Evolutionary conservation across 345 rosid genomes (phyloP).

Genomic region (Aegle marmelos): DNA sequence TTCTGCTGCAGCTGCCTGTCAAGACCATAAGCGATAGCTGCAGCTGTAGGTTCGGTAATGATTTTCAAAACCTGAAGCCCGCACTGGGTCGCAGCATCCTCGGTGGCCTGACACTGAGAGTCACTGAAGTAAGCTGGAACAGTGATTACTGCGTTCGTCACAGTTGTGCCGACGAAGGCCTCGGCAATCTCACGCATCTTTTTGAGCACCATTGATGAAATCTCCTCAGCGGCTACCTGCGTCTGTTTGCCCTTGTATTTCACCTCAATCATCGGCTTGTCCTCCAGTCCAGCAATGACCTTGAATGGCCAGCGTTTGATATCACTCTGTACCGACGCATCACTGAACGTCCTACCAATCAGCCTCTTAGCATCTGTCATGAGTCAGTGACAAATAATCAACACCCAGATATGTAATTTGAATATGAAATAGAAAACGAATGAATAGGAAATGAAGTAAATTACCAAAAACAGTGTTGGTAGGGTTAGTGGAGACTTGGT

Average conservation of each 20-base stretch:
- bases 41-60: constrained; percentile 43
- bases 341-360: constrained; percentile 59
- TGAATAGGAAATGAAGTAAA: no score
- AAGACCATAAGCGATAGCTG: constrained; percentile 51
- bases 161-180: constrained; percentile 37
- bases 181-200: constrained; percentile 71
- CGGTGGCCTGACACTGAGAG: constrained; percentile 45
- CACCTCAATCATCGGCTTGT: constrained; percentile 56
- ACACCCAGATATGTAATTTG: no score
- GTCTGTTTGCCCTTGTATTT: constrained; percentile 52
- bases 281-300: constrained; percentile 45
- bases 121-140: constrained; percentile 49
- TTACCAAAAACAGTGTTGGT: no score
- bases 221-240: constrained; percentile 56
- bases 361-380: constrained; percentile 37
- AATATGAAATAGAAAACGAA: no score
- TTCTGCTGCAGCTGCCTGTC: constrained; percentile 26
- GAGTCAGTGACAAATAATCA: no score
- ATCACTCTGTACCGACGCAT: constrained; percentile 54
- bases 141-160: constrained; percentile 41
- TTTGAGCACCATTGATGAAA: constrained; percentile 62
- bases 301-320: constrained; percentile 57
- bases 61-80: constrained; percentile 37
- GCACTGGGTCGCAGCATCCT: constrained; percentile 35
- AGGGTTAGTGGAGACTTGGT: no score